These are phyloP conservation scores for Triticum timopheevii DNA, from an alignment of 176 grass and related monocot species.

Conservation along the genomic window DNA sequence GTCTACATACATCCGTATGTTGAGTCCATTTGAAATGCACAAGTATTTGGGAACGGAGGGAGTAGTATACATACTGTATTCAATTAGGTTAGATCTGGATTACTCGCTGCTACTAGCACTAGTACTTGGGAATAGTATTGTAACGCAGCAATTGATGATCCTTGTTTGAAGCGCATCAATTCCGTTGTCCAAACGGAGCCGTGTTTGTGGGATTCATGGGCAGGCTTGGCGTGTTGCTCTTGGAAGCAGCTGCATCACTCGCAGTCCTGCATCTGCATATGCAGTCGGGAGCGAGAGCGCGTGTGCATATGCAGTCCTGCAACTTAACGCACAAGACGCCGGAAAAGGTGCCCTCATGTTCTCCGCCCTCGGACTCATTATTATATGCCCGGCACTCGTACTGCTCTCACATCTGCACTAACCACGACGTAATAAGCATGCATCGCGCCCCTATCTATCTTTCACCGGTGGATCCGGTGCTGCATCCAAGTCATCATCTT, in stretches of 20 bases:
- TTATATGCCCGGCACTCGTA: neutral
- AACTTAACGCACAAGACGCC: constrained; percentile 51
- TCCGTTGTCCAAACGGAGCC: constrained; percentile 43
- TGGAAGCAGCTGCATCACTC: constrained; percentile 24
- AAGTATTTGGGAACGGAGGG: too few relatives aligned
- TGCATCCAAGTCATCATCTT: neutral
- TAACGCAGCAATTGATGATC: constrained; percentile 3
- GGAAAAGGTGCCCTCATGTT: constrained; percentile 50
- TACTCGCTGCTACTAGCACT: too few relatives aligned
- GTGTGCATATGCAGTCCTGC: neutral
- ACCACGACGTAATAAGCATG: neutral
- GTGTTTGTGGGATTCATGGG: constrained; percentile 35
- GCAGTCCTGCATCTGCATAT: neutral
- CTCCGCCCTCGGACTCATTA: neutral
- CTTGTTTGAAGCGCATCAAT: constrained; percentile 31
- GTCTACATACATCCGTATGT: too few relatives aligned
- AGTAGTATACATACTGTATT: too few relatives aligned
- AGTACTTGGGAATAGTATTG: neutral
- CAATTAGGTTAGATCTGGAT: neutral
- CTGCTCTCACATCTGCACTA: neutral
- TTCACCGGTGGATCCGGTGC: neutral
- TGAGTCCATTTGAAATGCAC: too few relatives aligned
- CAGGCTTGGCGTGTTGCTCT: constrained; percentile 33
- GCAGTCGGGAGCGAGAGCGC: neutral
- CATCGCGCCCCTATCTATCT: constrained; percentile 28